These are phyloP conservation scores for Sarocladium strictum DNA, from an alignment of 2,329 filamentous ascomycete species.

Conservation along the genomic window DNA sequence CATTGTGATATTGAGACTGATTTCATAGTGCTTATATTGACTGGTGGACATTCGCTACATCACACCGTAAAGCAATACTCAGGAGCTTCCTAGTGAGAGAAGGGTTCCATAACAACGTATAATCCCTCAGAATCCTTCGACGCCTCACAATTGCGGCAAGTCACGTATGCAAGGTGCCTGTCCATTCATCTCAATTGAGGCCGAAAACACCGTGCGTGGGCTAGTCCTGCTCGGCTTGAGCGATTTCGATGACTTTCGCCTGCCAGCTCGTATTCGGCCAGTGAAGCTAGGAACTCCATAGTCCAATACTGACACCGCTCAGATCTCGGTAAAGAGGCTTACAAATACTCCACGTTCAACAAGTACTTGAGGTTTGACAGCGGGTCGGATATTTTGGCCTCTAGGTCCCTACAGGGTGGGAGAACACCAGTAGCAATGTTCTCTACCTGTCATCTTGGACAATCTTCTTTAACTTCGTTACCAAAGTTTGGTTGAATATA, in stretches of 20 bases:
- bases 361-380: not conserved
- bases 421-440: not conserved
- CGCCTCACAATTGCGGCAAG: too few relatives aligned
- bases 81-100: too few relatives aligned
- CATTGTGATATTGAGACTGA: too few relatives aligned
- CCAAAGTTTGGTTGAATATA: not conserved
- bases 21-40: too few relatives aligned
- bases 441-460: not conserved
- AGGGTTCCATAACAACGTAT: too few relatives aligned
- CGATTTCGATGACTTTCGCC: not conserved
- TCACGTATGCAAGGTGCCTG: too few relatives aligned
- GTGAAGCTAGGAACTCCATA: slow-evolving; percentile 1
- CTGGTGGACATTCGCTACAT: too few relatives aligned
- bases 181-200: not conserved
- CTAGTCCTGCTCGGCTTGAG: slow-evolving; percentile 3
- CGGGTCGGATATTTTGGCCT: slow-evolving; percentile 4
- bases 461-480: not conserved
- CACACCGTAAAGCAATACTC: too few relatives aligned
- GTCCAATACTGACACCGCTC: slow-evolving; percentile 10
- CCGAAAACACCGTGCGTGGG: slow-evolving; percentile 3
- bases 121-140: too few relatives aligned
- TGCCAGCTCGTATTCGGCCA: not conserved
- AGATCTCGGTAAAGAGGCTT: not conserved
- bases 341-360: not conserved
- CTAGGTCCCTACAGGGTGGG: slow-evolving; percentile 1